Conservation (phyloP, 2,329 filamentous ascomycete species). For the Cryphonectria radicalis region DNA sequence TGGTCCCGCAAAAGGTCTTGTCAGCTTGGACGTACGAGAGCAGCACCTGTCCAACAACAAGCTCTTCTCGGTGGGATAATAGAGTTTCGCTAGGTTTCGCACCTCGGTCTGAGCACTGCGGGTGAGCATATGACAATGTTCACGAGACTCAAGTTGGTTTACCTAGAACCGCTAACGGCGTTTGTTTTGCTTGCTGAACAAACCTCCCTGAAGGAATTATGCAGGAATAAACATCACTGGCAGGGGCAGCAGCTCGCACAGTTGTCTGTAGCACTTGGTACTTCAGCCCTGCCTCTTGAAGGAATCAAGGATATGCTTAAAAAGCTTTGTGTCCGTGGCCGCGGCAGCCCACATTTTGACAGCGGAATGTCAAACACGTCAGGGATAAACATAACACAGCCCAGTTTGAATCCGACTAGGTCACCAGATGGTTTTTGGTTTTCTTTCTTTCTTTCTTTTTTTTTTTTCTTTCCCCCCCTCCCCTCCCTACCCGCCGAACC, state of each 20-base stretch:
- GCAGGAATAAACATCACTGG: too few relatives aligned
- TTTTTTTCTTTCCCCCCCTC: not conserved
- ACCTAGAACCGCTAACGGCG: not conserved
- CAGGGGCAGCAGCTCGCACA: too few relatives aligned
- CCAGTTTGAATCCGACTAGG: not conserved
- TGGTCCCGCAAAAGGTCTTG: too few relatives aligned
- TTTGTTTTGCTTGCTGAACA: not conserved
- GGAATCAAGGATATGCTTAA: too few relatives aligned
- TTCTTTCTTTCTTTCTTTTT: too few relatives aligned
- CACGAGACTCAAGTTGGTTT: not conserved
- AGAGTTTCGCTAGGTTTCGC: not conserved
- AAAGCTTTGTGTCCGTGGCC: not conserved
- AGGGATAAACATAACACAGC: not conserved
- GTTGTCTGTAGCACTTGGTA: too few relatives aligned
- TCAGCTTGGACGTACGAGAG: not conserved
- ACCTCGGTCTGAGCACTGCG: not conserved
- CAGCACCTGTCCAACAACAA: not conserved
- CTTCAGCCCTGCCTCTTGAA: too few relatives aligned
- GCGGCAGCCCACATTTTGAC: constrained; percentile 15
- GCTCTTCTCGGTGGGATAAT: not conserved
- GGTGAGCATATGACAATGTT: not conserved
- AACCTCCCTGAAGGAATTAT: not conserved
- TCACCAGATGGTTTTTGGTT: not conserved
- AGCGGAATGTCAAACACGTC: constrained; percentile 9
- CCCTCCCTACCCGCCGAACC: not conserved